Percentiles rank a stretch among this genome's conserved stretches.
These are phyloP conservation scores for Porodaedalea pini DNA, from an alignment of 1,284 basidiomycete species.

Conservation along the genomic window DNA sequence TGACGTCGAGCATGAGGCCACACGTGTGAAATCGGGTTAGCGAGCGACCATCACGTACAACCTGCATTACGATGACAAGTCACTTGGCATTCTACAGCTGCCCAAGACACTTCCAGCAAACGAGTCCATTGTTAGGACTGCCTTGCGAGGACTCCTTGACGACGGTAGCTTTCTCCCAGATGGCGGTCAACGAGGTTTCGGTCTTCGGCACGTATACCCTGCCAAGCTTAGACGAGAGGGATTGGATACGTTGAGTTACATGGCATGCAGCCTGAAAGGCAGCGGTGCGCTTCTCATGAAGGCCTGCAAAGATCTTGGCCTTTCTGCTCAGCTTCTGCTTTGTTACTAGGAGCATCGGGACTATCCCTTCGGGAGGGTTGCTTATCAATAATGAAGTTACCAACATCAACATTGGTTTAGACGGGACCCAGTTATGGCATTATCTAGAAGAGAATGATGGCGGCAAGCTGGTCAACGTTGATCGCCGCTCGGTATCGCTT, in stretches of 20 bases:
- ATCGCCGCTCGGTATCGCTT: no score
- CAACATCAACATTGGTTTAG: no score
- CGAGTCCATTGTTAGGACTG: conserved; percentile 18
- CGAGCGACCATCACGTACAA: conserved; percentile 43
- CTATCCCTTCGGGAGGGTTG: no score
- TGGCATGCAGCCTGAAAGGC: conserved; percentile 29
- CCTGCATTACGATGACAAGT: conserved; percentile 29
- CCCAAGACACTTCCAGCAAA: neutral
- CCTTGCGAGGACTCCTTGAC: conserved; percentile 23
- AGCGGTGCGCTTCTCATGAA: conserved; percentile 24
- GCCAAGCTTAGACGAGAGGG: conserved; percentile 13
- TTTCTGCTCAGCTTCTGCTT: no score
- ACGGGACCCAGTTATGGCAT: neutral
- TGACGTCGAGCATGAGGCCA: conserved; percentile 42
- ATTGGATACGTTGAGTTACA: neutral
- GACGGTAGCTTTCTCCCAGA: conserved; percentile 27
- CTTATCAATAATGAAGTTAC: no score
- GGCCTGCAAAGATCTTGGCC: conserved; percentile 12
- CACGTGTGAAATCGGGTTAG: conserved; percentile 35
- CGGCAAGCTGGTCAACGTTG: neutral
- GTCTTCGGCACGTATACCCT: conserved; percentile 32
- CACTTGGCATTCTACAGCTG: conserved; percentile 8
- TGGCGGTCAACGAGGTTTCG: conserved; percentile 34
- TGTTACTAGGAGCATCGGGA: no score
- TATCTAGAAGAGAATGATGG: neutral